Evolutionary conservation across 208 protist species (phyloP).

Genomic region (Acanthamoeba royreba): DNA sequence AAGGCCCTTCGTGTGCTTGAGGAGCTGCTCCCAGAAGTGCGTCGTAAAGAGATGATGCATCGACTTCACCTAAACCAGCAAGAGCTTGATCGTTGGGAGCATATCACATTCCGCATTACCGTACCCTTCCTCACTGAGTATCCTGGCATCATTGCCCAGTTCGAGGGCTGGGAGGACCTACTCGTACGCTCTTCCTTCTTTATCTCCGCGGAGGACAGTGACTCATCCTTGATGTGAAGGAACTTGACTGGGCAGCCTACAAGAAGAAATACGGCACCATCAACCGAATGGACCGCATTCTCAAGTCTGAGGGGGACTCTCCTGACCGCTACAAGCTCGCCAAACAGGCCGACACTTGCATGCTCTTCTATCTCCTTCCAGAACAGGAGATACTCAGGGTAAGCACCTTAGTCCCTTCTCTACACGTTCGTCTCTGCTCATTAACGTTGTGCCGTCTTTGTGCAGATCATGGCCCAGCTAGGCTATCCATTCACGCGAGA

Average conservation of each 20-base stretch:
- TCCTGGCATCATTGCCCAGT: conserved; percentile 55
- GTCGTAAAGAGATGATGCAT: neutral
- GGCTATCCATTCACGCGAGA: conserved; percentile 46
- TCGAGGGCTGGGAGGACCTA: conserved; percentile 52
- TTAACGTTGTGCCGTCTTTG: neutral
- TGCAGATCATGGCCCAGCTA: neutral
- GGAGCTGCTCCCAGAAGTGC: neutral
- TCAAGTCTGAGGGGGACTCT: conserved; percentile 53
- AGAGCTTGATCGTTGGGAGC: conserved; percentile 39
- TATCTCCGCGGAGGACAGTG: neutral
- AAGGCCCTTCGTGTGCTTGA: conserved; percentile 59
- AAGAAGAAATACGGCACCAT: conserved; percentile 46
- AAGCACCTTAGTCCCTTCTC: neutral
- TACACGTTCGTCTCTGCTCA: neutral
- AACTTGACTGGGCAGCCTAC: conserved; percentile 52
- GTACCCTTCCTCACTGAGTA: conserved; percentile 34
- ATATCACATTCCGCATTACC: conserved; percentile 49
- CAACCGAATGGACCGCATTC: conserved; percentile 52
- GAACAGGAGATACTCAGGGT: conserved; percentile 34
- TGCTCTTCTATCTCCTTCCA: conserved; percentile 63
- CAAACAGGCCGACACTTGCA: conserved; percentile 64
- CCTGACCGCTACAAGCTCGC: conserved; percentile 53
- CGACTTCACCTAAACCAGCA: neutral
- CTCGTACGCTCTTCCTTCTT: neutral
- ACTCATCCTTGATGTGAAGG: neutral